These are phyloP conservation scores for Diversispora epigaea DNA, from an alignment of 192 early-diverging fungal genomes.

Conservation along the genomic window DNA sequence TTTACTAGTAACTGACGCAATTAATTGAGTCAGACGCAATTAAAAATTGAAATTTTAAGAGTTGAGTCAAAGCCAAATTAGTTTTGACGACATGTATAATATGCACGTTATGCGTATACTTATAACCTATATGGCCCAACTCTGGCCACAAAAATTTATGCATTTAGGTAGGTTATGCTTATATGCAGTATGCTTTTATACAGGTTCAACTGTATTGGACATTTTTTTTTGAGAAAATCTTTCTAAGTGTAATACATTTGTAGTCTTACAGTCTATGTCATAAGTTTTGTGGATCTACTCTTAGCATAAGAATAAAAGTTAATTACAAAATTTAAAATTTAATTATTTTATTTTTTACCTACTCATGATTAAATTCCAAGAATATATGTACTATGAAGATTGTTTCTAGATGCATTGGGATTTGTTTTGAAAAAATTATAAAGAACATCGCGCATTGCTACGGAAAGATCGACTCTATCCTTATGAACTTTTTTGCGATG, in stretches of 20 bases:
- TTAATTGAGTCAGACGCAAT: too few species aligned
- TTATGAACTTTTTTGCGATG: constrained; percentile 34
- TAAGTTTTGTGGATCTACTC: constrained; percentile 17
- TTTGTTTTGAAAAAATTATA: constrained; percentile 32
- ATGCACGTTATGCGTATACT: too few species aligned
- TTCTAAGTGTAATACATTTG: constrained; percentile 28
- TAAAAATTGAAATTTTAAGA: too few species aligned
- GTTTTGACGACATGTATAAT: too few species aligned
- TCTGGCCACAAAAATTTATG: too few species aligned
- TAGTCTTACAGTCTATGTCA: constrained; percentile 25
- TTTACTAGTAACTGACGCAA: too few species aligned
- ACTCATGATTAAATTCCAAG: constrained; percentile 7
- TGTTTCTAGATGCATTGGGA: constrained; percentile 24
- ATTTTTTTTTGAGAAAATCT: constrained; percentile 11
- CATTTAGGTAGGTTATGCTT: too few species aligned
- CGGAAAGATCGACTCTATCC: constrained; percentile 18
- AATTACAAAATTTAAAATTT: constrained; percentile 8
- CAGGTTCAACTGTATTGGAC: too few species aligned
- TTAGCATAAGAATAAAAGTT: constrained; percentile 29
- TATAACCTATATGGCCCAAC: too few species aligned
- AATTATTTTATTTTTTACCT: constrained; percentile 14
- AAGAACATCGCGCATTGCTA: constrained; percentile 32
- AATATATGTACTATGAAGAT: constrained; percentile 29
- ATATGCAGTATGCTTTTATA: too few species aligned
- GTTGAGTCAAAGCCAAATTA: too few species aligned